Percentiles rank a stretch among this genome's conserved stretches.
phyloP scores from a whole-genome alignment of 176 grass and related monocot genomes.

The Calamus simplicifolius region DNA sequence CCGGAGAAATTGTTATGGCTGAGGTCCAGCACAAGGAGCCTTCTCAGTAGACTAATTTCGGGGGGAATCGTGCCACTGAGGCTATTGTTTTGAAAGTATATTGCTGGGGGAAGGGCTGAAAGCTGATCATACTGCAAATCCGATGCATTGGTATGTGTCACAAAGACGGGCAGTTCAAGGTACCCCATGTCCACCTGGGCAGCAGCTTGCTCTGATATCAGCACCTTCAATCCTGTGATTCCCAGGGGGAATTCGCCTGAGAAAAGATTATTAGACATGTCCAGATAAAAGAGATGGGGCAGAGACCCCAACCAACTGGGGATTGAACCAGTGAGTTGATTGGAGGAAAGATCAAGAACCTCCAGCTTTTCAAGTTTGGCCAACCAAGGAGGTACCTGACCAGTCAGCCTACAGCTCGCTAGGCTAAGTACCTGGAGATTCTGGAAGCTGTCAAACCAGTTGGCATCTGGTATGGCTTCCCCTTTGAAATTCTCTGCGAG shows the following conservation, averaged over 20 bases:
- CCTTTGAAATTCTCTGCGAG: slow-evolving; percentile 29
- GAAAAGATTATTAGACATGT: slow-evolving; percentile 48
- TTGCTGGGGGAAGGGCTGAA: slow-evolving; percentile 42
- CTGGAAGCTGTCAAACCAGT: slow-evolving; percentile 45
- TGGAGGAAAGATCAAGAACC: slow-evolving; percentile 52
- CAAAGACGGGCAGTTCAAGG: slow-evolving; percentile 60
- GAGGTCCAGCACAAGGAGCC: slow-evolving; percentile 39
- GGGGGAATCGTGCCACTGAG: slow-evolving; percentile 42
- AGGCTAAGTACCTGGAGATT: slow-evolving; percentile 48
- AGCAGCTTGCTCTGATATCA: slow-evolving; percentile 33
- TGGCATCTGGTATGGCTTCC: slow-evolving; percentile 41
- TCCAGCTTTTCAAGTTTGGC: slow-evolving; percentile 46
- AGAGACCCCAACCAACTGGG: slow-evolving; percentile 50
- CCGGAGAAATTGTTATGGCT: slow-evolving; percentile 43
- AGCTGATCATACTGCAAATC: slow-evolving; percentile 47
- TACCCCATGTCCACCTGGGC: slow-evolving; percentile 35
- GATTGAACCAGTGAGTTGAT: slow-evolving; percentile 51
- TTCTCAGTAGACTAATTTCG: slow-evolving; percentile 47
- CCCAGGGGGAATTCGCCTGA: slow-evolving; percentile 41
- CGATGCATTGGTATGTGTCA: not conserved
- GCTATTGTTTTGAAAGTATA: slow-evolving; percentile 33
- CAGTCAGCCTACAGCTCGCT: slow-evolving; percentile 28
- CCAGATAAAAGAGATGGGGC: slow-evolving; percentile 51
- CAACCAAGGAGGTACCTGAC: slow-evolving; percentile 59
- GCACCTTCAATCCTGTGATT: slow-evolving; percentile 44